These are phyloP conservation scores for Ogataea trehaloabstinens DNA, from an alignment of 805 yeast genomes.

Conservation along the genomic window DNA sequence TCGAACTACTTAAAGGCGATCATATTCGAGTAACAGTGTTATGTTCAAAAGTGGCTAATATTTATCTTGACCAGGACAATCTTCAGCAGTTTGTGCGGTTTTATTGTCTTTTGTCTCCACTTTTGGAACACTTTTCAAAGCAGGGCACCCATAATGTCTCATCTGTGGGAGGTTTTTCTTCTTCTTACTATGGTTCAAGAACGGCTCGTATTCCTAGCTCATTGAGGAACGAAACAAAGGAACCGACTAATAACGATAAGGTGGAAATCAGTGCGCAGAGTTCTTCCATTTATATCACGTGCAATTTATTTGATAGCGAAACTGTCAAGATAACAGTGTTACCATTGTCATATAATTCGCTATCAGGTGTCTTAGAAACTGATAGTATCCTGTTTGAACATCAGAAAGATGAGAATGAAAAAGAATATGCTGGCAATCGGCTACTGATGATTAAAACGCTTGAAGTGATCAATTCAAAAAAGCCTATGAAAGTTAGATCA, in stretches of 20 bases:
- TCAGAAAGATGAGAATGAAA: not conserved
- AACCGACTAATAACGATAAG: not conserved
- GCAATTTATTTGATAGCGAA: constrained; percentile 20
- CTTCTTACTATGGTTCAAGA: not conserved
- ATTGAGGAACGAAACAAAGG: not conserved
- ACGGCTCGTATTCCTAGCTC: not conserved
- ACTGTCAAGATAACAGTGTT: constrained; percentile 31
- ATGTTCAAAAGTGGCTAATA: constrained; percentile 40
- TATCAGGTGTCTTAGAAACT: constrained; percentile 31
- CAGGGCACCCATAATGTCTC: not conserved
- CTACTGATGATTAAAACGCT: constrained; percentile 27
- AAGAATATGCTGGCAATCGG: constrained; percentile 11
- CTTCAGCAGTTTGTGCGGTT: constrained; percentile 9
- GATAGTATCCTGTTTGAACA: constrained; percentile 32
- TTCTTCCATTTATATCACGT: constrained; percentile 32
- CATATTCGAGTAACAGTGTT: constrained; percentile 37
- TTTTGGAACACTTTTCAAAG: constrained; percentile 5
- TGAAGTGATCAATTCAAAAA: not conserved
- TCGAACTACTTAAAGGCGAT: constrained; percentile 41
- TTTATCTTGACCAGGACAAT: constrained; percentile 18
- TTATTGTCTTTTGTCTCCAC: constrained; percentile 12
- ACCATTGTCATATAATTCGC: constrained; percentile 45
- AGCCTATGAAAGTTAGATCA: constrained; percentile 14
- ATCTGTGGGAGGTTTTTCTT: not conserved
- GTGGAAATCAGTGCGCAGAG: constrained; percentile 38